Evolutionary conservation across 2,329 filamentous ascomycete species (phyloP).

Genomic region (Claviceps sp.): DNA sequence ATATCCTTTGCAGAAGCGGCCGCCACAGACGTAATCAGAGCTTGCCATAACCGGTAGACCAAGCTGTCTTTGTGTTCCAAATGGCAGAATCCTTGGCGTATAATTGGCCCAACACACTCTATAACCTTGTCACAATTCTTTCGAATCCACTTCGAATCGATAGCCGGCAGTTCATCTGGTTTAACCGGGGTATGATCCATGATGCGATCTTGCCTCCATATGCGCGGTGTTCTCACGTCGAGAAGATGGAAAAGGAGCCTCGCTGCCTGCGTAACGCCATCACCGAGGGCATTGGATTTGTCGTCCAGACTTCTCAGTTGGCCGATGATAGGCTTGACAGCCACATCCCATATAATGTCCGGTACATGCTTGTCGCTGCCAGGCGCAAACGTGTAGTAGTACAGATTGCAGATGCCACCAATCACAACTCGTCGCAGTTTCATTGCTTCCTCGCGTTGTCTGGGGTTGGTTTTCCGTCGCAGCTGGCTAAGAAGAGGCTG

Average conservation of each 20-base stretch:
- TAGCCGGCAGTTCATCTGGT: conserved; percentile 63
- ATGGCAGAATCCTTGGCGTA: conserved; percentile 48
- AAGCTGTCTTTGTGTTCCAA: conserved; percentile 46
- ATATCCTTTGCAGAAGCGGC: conserved; percentile 73
- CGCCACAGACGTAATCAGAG: conserved; percentile 48
- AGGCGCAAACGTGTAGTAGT: conserved; percentile 73
- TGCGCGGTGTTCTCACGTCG: conserved; percentile 39
- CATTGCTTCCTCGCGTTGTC: conserved; percentile 36
- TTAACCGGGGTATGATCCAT: conserved; percentile 43
- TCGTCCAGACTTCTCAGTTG: conserved; percentile 34
- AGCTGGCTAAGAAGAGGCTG: conserved; percentile 58
- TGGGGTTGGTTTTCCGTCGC: conserved; percentile 46
- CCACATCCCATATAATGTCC: conserved; percentile 67
- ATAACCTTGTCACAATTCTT: conserved; percentile 56
- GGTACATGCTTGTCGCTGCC: conserved; percentile 49
- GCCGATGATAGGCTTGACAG: conserved; percentile 51
- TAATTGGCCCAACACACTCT: conserved; percentile 41
- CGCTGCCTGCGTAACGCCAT: conserved; percentile 45
- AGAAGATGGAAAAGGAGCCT: conserved; percentile 61
- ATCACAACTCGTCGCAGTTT: conserved; percentile 42
- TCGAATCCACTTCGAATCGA: conserved; percentile 81
- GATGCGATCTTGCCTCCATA: conserved; percentile 66
- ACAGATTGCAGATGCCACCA: conserved; percentile 63
- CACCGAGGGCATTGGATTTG: conserved; percentile 27
- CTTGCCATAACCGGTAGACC: conserved; percentile 42